These are phyloP conservation scores for Starmerella bombi DNA, from an alignment of 805 yeast genomes.

Conservation along the genomic window DNA sequence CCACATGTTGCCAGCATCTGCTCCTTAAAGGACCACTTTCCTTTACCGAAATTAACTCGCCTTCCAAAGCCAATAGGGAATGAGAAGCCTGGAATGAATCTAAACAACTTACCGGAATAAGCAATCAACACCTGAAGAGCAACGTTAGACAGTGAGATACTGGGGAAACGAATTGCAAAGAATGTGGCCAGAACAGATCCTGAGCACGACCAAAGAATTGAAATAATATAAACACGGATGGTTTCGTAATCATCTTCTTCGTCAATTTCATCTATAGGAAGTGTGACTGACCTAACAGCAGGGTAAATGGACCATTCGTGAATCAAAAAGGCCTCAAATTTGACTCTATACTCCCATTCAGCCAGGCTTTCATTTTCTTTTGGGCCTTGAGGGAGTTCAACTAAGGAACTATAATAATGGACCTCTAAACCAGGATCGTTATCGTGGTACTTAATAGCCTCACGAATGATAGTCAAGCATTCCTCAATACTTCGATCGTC, in stretches of 20 bases:
- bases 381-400: constrained; percentile 18
- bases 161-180: constrained; percentile 45
- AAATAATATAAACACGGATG: constrained; percentile 39
- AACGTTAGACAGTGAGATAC: constrained; percentile 36
- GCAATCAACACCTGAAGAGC: constrained; percentile 49
- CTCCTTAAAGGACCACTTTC: constrained; percentile 31
- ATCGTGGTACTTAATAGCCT: constrained; percentile 32
- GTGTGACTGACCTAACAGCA: constrained; percentile 45
- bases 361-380: constrained; percentile 12
- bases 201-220: constrained; percentile 38
- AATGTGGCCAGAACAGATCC: constrained; percentile 30
- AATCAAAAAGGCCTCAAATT: constrained; percentile 34
- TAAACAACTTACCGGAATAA: constrained; percentile 42
- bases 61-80: constrained; percentile 12
- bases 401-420: constrained; percentile 29
- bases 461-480: constrained; percentile 31
- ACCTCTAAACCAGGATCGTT: constrained; percentile 38
- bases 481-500: constrained; percentile 27
- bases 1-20: constrained; percentile 18
- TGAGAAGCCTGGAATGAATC: constrained; percentile 16
- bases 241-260: constrained; percentile 35
- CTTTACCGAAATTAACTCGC: constrained; percentile 36
- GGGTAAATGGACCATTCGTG: constrained; percentile 43
- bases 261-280: constrained; percentile 36
- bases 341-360: constrained; percentile 17